phyloP scores from a whole-genome alignment of 2,329 filamentous ascomycete genomes.

The Lizonia empirigonia region DNA sequence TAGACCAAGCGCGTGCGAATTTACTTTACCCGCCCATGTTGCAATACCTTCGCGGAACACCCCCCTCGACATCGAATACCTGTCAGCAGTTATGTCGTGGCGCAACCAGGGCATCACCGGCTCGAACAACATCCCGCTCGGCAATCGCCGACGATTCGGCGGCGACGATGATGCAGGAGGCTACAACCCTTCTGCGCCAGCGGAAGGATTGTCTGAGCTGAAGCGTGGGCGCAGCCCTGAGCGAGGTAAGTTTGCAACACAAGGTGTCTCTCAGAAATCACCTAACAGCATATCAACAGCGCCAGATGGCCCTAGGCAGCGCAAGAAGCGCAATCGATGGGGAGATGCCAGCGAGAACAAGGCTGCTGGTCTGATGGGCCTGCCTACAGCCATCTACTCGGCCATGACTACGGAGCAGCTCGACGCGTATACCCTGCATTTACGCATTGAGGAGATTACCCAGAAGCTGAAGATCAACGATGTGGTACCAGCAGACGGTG shows the following conservation, averaged over 20 bases:
- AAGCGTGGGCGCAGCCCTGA: conserved; percentile 95
- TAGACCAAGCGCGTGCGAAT: not conserved
- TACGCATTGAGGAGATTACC: conserved; percentile 98
- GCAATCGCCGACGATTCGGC: conserved; percentile 79
- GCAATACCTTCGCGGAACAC: conserved; percentile 14
- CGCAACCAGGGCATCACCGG: conserved; percentile 84
- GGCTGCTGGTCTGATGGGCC: conserved; percentile 94
- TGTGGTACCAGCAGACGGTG: conserved; percentile 94
- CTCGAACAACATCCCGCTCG: conserved; percentile 96
- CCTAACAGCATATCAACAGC: conserved; percentile 32
- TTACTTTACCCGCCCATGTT: conserved; percentile 14
- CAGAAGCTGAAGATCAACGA: conserved; percentile 99
- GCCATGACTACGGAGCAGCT: conserved; percentile 99
- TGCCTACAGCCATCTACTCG: conserved; percentile 93
- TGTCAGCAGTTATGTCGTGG: conserved; percentile 62
- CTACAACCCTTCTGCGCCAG: conserved; percentile 53
- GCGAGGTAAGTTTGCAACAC: conserved; percentile 63
- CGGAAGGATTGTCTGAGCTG: conserved; percentile 56
- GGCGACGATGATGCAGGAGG: conserved; percentile 59
- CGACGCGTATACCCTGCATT: conserved; percentile 92
- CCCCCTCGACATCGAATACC: conserved; percentile 19
- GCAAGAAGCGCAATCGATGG: conserved; percentile 99
- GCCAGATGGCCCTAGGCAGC: conserved; percentile 78
- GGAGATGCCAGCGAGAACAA: conserved; percentile 98
- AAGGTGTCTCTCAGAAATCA: not conserved